Conservation (phyloP, 1,284 basidiomycete species). For the Meripilus lineatus region DNA sequence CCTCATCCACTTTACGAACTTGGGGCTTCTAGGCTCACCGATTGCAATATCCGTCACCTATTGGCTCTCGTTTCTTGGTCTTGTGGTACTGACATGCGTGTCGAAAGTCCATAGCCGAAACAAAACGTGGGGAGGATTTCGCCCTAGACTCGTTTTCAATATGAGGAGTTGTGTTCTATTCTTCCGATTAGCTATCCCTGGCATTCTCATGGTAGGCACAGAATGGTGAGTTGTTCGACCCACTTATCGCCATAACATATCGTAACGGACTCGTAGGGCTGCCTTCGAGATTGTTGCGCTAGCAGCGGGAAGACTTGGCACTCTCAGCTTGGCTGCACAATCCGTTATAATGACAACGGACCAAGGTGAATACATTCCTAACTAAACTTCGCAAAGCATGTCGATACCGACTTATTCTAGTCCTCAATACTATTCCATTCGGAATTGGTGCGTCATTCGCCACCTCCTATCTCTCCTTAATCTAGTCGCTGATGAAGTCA, state of each 20-base stretch:
- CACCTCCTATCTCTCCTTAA: background rate
- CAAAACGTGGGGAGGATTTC: conserved; percentile 61
- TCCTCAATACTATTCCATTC: conserved; percentile 64
- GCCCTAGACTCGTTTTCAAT: conserved; percentile 42
- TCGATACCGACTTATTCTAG: conserved; percentile 26
- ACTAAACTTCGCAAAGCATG: background rate
- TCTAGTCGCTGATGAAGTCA: background rate
- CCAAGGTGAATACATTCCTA: conserved; percentile 47
- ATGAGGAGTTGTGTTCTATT: conserved; percentile 45
- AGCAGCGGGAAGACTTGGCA: conserved; percentile 65
- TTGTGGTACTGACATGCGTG: conserved; percentile 42
- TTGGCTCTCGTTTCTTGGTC: conserved; percentile 58
- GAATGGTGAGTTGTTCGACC: conserved; percentile 52
- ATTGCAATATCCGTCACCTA: conserved; percentile 64
- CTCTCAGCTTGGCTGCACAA: conserved; percentile 66
- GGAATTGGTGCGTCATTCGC: conserved; percentile 43
- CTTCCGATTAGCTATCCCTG: conserved; percentile 62
- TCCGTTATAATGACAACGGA: conserved; percentile 82
- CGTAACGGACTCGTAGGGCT: conserved; percentile 42
- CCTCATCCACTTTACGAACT: conserved; percentile 54
- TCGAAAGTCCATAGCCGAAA: conserved; percentile 52
- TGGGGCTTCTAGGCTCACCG: conserved; percentile 62
- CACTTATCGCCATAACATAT: background rate
- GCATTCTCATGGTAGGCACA: conserved; percentile 74
- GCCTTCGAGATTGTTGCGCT: conserved; percentile 78